phyloP scores from a whole-genome alignment of 768 basidiomycete species.

The Psilocybe cyanescens region DNA sequence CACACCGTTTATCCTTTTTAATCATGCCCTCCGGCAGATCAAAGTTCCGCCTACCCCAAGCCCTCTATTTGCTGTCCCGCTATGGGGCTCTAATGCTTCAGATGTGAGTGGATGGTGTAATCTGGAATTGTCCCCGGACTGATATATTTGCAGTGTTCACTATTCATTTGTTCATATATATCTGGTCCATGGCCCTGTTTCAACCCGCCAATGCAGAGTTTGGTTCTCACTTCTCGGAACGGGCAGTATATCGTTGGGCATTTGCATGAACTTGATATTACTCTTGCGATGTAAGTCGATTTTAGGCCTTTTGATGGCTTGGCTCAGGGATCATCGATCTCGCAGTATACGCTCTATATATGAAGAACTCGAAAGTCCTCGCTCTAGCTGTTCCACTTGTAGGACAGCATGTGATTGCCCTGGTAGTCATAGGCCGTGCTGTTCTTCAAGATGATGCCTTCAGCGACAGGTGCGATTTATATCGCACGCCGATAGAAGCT shows the following conservation, averaged over 20 bases:
- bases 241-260: not conserved
- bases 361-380: conserved; percentile 6
- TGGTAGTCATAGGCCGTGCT: not conserved
- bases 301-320: not conserved
- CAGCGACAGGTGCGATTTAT: conserved; percentile 7
- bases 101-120: not conserved
- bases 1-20: not conserved
- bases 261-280: conserved; percentile 6
- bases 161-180: conserved; percentile 9
- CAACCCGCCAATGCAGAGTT: not conserved
- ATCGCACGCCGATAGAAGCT: conserved; percentile 5
- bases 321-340: not conserved
- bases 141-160: not conserved
- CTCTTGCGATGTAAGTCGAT: conserved; percentile 10
- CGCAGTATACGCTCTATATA: conserved; percentile 14
- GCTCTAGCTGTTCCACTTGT: conserved; percentile 2
- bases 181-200: conserved; percentile 6
- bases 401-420: conserved; percentile 5
- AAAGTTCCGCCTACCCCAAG: not conserved
- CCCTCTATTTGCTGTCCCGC: conserved; percentile 11
- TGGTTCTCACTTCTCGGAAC: conserved; percentile 9
- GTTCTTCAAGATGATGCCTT: conserved; percentile 1
- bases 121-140: not conserved
- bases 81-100: conserved; percentile 1
- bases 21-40: not conserved